Evolutionary conservation across 2,329 filamentous ascomycete genomes (phyloP), one percentile per base, ranked within the genome.

Genomic region (Aureobasidium uvarum): DNA sequence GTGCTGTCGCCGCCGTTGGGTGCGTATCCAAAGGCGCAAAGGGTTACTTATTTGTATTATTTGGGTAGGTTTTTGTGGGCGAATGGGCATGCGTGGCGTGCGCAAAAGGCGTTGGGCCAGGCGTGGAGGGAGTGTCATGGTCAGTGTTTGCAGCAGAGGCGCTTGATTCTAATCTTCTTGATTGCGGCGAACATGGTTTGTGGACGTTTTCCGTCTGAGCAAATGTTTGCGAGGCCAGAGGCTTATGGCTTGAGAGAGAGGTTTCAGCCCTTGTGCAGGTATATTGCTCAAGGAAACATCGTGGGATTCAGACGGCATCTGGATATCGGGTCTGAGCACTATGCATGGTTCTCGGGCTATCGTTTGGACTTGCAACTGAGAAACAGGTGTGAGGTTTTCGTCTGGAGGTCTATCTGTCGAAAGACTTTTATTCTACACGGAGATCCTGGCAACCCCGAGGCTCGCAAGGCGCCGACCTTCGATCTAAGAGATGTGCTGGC

Each of bases 21-120:
- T 1, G 85, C 91, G 60, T 98, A 96, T 73, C 92, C 93, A 2
- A 91, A 91, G 25, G 85, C 89, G 6, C 91, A 98, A 74, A 86
- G 92, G 56, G 92, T 96, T 59, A 96, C 92, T 3, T 98, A 93
- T 71, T 87, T 98, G 16, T 97, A 96, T 79, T 96, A 96, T 74
- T 87, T 98, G 6, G 94, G 94, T 20, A 89, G 92, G 66, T 97
- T 94, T 77, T 87, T 93, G 73, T 92, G 96, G 75, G 87, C 90
- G 68, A 93, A 91, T 75, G 89, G 87, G 70, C 89, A 96, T 74
- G 96, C 92, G 76, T 86, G 85, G 68, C 87, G 90, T 31, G 92
- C 93, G 0, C 86, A 89, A 62, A 81, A 86, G 56, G 91, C 89
- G 41, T 81, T 97, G 7, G 85, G 96, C 72, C 83, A 88, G 31